phyloP scores from a whole-genome alignment of 805 yeast genomes.

The Trichomonascus vanleenenianus region DNA sequence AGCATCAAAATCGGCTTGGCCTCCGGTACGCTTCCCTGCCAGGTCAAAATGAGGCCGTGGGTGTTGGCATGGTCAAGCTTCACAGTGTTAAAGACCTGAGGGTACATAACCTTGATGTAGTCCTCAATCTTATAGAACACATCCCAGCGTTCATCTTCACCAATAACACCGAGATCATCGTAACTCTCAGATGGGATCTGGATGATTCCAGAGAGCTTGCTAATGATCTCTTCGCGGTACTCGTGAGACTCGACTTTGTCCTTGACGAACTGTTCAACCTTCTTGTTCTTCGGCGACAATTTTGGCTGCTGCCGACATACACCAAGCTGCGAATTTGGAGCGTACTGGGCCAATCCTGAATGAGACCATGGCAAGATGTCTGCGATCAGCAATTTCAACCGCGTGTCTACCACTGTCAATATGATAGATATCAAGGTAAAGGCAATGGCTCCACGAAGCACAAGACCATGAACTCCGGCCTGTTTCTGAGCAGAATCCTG shows the following conservation, averaged over 20 bases:
- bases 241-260: not conserved
- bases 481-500: no score
- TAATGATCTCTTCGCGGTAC: constrained; percentile 1
- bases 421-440: not conserved
- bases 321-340: not conserved
- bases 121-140: constrained; percentile 39
- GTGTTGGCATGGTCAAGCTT: constrained; percentile 36
- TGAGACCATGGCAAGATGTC: not conserved
- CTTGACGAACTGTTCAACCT: constrained; percentile 1
- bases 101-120: constrained; percentile 44
- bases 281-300: not conserved
- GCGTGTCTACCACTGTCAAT: no score
- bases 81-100: constrained; percentile 39
- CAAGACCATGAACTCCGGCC: no score
- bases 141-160: constrained; percentile 43
- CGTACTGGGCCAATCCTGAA: not conserved
- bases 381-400: no score
- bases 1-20: constrained; percentile 54
- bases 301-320: not conserved
- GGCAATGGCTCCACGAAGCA: not conserved
- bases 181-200: constrained; percentile 55
- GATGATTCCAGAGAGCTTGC: constrained; percentile 40
- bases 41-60: constrained; percentile 13
- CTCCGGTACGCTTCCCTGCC: constrained; percentile 14
- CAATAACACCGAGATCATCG: constrained; percentile 46